Base-by-base conservation (phyloP, 805 yeast species). In the Barnettozyma siamensis region DNA sequence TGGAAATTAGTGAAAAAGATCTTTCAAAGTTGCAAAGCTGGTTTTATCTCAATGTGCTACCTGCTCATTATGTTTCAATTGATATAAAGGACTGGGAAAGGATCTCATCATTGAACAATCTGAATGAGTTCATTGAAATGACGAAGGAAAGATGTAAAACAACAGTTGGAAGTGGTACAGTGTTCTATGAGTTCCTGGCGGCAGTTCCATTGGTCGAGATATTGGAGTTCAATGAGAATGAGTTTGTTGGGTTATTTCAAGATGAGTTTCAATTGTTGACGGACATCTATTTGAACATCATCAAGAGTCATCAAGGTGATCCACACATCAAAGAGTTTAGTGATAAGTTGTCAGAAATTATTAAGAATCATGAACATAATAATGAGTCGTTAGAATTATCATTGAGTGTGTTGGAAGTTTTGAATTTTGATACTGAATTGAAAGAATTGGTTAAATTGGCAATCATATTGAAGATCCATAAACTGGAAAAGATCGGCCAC, bases 61-160 rank as follows among this genome's bases (percentile, higher is more conserved):
- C 44, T 16, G 19, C 38, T 15, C 18, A 13, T 18, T 37, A 41
- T 17, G 29, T 41, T 17, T 20, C 23, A 12, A 33, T 29, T 16
- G 17, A 17, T 9, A n/a, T 37, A 5, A 29, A 33, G 13, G 16
- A 33, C 10, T 41, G 38, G 31, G 44, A 41, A 32, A 16, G 15
- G 5, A 37, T 41, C 18, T 29, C 44, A 3, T 12, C 23, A 13
- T 28, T 37, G 16, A 41, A 41, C 29, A 33, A 33, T 10, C 21
- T 41, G 29, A 33, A 41, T 26, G 44, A 41, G 24, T 41, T 41
- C n/a, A 36, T 36, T 13, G 41, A 41, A 15, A 7, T 33, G 18
- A 19, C 31, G 1, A 18, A 12, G 2, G 44, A 41, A 21, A 41
- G 41, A 29, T 37, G 41, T 13, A 34, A 37, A 12, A 20, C 23